phyloP scores from a whole-genome alignment of 306 rosid species.

The Castanopsis chinensis region DNA sequence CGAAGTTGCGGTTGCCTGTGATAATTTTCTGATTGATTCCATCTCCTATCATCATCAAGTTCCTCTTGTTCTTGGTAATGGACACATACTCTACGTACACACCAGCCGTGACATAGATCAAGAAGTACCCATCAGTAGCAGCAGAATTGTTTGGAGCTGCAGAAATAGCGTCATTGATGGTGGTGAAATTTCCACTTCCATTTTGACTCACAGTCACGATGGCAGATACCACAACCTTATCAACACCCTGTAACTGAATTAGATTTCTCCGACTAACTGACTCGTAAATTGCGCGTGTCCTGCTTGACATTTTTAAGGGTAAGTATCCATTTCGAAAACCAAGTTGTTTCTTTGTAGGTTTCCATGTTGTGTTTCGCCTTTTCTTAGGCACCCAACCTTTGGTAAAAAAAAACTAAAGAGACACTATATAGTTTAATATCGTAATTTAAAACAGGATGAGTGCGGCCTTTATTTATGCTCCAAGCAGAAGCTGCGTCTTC shows the following conservation, averaged over 20 bases:
- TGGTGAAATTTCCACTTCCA: slow-evolving; percentile 60
- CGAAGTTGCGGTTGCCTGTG: slow-evolving; percentile 69
- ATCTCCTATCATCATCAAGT: slow-evolving; percentile 76
- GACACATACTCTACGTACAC: slow-evolving; percentile 66
- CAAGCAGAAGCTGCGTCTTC: slow-evolving; percentile 34
- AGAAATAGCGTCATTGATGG: slow-evolving; percentile 59
- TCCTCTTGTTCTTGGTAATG: slow-evolving; percentile 45
- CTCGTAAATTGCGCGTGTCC: slow-evolving; percentile 33
- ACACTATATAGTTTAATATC: slow-evolving; percentile 52
- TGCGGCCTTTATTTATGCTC: slow-evolving; percentile 30
- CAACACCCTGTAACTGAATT: slow-evolving; percentile 9
- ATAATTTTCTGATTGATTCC: slow-evolving; percentile 66
- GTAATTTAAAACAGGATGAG: slow-evolving; percentile 24
- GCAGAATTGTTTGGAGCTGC: slow-evolving; percentile 64
- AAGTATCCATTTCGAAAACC: slow-evolving; percentile 45
- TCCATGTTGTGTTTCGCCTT: slow-evolving; percentile 23
- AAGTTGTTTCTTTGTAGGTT: slow-evolving; percentile 7
- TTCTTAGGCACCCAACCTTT: slow-evolving; percentile 57
- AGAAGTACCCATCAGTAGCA: slow-evolving; percentile 45
- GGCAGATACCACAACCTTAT: slow-evolving; percentile 31
- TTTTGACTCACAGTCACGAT: slow-evolving; percentile 55
- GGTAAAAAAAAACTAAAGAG: slow-evolving; percentile 46
- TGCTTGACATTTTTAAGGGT: slow-evolving; percentile 48
- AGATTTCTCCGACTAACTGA: slow-evolving; percentile 34
- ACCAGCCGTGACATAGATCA: slow-evolving; percentile 57